phyloP scores from a whole-genome alignment of 2,329 filamentous ascomycete species.

The Apiospora malaysiana region DNA sequence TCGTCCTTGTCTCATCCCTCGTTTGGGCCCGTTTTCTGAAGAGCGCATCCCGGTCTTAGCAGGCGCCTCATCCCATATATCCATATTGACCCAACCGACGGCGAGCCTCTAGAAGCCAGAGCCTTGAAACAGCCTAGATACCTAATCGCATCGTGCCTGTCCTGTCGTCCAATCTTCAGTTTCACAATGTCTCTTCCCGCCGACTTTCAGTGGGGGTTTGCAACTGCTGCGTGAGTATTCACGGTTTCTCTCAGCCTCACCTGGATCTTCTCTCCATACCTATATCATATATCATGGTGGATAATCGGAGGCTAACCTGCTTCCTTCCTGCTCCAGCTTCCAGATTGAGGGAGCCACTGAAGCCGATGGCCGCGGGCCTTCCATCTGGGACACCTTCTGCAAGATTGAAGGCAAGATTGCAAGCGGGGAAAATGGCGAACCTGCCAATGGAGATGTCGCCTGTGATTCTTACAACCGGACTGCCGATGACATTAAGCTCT shows the following conservation, averaged over 20 bases:
- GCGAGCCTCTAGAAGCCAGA: background rate
- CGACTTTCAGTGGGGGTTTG: constrained; percentile 81
- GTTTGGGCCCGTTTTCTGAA: constrained; percentile 17
- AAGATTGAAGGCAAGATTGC: constrained; percentile 82
- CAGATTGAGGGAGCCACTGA: constrained; percentile 82
- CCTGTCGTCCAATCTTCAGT: background rate
- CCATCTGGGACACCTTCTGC: constrained; percentile 93
- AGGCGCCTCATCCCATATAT: constrained; percentile 26
- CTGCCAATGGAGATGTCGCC: constrained; percentile 73
- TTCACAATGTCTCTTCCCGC: constrained; percentile 63
- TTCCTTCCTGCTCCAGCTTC: constrained; percentile 62
- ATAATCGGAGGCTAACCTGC: constrained; percentile 27
- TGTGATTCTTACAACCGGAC: constrained; percentile 89
- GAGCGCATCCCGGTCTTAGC: constrained; percentile 33
- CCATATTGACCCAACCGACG: constrained; percentile 7
- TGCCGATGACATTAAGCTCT: constrained; percentile 75
- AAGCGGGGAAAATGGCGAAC: constrained; percentile 52
- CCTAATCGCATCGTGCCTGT: constrained; percentile 11
- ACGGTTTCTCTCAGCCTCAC: constrained; percentile 7
- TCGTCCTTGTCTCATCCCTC: background rate
- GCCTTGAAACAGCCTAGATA: background rate
- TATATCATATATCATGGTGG: constrained; percentile 8
- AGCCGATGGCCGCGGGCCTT: constrained; percentile 79
- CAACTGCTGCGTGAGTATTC: constrained; percentile 71
- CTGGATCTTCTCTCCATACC: background rate